A percentile compares a stretch with the other conserved stretches of the same genome.
phyloP scores from a whole-genome alignment of 129 eudicot species.

The Pittosporum tobira region DNA sequence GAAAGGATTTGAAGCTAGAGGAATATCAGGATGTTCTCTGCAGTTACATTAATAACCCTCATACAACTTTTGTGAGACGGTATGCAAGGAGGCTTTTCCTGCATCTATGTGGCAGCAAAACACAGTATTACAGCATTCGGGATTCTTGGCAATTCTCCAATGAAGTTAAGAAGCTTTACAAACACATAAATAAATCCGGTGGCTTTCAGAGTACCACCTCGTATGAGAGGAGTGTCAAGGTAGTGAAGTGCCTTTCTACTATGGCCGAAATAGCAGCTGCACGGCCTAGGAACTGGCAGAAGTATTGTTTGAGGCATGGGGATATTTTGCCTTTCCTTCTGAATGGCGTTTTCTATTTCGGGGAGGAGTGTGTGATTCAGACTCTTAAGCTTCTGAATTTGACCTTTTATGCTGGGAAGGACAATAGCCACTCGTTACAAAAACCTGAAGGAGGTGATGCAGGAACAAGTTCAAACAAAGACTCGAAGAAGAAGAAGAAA shows the following conservation, averaged over 20 bases:
- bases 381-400: conserved; percentile 76
- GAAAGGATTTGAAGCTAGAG: conserved; percentile 87
- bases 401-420: conserved; percentile 87
- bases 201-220: conserved; percentile 74
- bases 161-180: conserved; percentile 81
- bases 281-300: conserved; percentile 99
- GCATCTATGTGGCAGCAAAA: conserved; percentile 96
- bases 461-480: conserved; percentile 47
- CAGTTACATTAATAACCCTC: conserved; percentile 81
- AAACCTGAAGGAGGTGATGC: conserved; percentile 68
- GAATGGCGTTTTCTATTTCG: conserved; percentile 70
- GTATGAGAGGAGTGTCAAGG: conserved; percentile 95
- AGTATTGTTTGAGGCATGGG: conserved; percentile 78
- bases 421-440: conserved; percentile 42
- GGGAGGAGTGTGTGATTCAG: conserved; percentile 88
- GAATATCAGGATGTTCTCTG: conserved; percentile 98
- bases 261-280: conserved; percentile 98
- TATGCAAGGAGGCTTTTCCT: conserved; percentile 92
- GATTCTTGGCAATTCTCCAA: conserved; percentile 96
- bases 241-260: conserved; percentile 73
- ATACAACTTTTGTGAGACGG: conserved; percentile 78
- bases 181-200: conserved; percentile 84
- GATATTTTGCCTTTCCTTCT: conserved; percentile 78
- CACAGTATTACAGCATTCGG: conserved; percentile 87
- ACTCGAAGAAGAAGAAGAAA: conserved; percentile 86